phyloP scores from a whole-genome alignment of 768 basidiomycete species.

The Pilatotrama ljubarskyi region DNA sequence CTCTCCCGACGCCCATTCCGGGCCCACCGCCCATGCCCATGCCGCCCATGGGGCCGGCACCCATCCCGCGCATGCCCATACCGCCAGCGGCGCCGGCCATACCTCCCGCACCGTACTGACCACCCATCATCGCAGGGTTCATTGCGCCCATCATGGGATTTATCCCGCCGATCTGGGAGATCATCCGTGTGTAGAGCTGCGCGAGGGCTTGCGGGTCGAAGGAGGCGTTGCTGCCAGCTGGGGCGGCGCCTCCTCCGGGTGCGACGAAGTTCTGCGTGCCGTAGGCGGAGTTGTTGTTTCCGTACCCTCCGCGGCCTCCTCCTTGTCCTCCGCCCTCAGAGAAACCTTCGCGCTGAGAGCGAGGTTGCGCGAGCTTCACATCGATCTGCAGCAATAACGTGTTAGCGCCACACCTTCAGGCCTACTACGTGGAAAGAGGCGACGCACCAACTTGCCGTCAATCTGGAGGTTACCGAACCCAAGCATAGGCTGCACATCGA shows the following conservation, averaged over 20 bases:
- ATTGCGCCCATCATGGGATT: constrained; percentile 46
- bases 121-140: constrained; percentile 50
- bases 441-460: constrained; percentile 88
- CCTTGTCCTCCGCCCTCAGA: constrained; percentile 53
- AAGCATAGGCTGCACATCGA: constrained; percentile 86
- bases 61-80: constrained; percentile 36
- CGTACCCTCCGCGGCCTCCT: constrained; percentile 33
- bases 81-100: constrained; percentile 37
- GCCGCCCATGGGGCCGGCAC: constrained; percentile 27
- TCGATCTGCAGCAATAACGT: constrained; percentile 70
- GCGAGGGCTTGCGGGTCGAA: constrained; percentile 95
- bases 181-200: constrained; percentile 93
- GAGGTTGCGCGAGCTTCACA: constrained; percentile 93
- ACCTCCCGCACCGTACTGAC: constrained; percentile 37
- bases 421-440: not conserved
- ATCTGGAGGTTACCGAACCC: constrained; percentile 88
- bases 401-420: constrained; percentile 3
- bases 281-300: constrained; percentile 43
- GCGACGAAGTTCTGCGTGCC: constrained; percentile 26
- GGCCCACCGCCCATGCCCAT: constrained; percentile 33
- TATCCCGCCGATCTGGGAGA: constrained; percentile 69
- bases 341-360: constrained; percentile 73
- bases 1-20: constrained; percentile 39
- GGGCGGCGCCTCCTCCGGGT: constrained; percentile 26
- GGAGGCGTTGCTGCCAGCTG: constrained; percentile 36